Base-by-base conservation (phyloP, 164 flowering plant genomes). In the Aristolochia fimbriata region DNA sequence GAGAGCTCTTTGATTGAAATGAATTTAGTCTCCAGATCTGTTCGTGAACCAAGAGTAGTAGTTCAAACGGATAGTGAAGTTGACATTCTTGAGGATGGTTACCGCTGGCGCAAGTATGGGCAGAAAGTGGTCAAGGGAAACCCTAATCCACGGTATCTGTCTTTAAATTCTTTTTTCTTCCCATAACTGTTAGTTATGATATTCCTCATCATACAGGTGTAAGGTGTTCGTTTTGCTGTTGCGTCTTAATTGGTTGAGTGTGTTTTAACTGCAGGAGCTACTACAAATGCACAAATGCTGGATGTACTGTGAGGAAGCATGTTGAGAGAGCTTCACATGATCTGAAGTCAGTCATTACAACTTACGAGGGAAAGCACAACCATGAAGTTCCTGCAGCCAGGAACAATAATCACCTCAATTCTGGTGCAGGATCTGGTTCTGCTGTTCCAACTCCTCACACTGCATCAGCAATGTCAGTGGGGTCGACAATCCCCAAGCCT, bases 11-110 rank as follows among this genome's bases (percentile, higher is more conserved):
- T 73, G 58, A 60, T 67, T 55, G 92, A 83, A 60, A 37, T 83
- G 59, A 75, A 37, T 68, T 25, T 82, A 67, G 56, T 74, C 46
- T 74, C 91, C 17, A 78, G 97, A 66, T 76, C 83, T 61, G 71
- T 70, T 17, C 83, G 89, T 59, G 96, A 86, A 73, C 87, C 89
- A 68, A 73, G 91, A 74, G 85, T 91, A 0, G 86, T 91, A 16
- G 82, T 87, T 61, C 91, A 86, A 65, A 77, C 83, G 30, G 87
- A 80, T 63, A 86, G 86, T 69, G 89, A 86, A 43, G 77, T 81
- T 2, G 97, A 87, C 73, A 79, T 90, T 46, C 91, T 88, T 56
- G 91, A 91, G 67, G 97, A 90, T 73, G 97, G 97, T n/a, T 90
- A 86, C 54, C 81, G 95, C 57, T 89, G 96, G 93, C 72, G 93